Conservation (phyloP, 495 filamentous ascomycete species). For the Sporormia fimetaria region DNA sequence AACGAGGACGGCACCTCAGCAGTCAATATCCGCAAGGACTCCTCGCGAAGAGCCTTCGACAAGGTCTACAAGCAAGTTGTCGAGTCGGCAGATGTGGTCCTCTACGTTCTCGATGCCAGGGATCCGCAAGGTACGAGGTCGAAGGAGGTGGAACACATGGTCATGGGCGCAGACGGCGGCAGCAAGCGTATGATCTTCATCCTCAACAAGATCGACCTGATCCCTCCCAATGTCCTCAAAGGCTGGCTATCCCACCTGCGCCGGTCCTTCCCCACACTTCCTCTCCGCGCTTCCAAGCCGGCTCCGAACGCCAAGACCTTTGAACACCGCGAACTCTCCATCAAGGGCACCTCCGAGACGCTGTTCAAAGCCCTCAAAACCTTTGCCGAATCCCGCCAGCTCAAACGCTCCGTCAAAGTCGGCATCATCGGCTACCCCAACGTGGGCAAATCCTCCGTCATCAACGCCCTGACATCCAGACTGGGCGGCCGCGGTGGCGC, state of each 20-base stretch:
- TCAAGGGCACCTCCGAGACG: constrained; percentile 72
- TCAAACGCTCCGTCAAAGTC: constrained; percentile 83
- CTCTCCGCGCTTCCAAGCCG: constrained; percentile 73
- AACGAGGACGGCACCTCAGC: constrained; percentile 31
- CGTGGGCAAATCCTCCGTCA: constrained; percentile 93
- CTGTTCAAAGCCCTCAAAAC: constrained; percentile 88
- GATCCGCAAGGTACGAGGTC: constrained; percentile 89
- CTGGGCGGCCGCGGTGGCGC: constrained; percentile 57
- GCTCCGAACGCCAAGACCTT: constrained; percentile 81
- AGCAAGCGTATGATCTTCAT: constrained; percentile 85
- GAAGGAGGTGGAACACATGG: constrained; percentile 70
- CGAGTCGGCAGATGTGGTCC: constrained; percentile 74
- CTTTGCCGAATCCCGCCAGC: constrained; percentile 68
- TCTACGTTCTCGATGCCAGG: constrained; percentile 90
- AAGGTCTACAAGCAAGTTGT: constrained; percentile 96
- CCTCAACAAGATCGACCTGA: constrained; percentile 92
- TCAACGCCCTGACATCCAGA: constrained; percentile 81
- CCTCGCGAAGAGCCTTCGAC: constrained; percentile 76
- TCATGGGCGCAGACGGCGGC: constrained; percentile 73
- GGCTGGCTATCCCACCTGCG: constrained; percentile 75
- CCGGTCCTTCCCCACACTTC: constrained; percentile 85
- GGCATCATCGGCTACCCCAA: constrained; percentile 96
- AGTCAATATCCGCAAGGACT: constrained; percentile 44
- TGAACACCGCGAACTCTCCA: constrained; percentile 79
- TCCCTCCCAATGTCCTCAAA: constrained; percentile 57